Evolutionary conservation across 2,329 filamentous ascomycete genomes (phyloP), one percentile per base, ranked within the genome.

Genomic region (Torrubiella hemipterigena): DNA sequence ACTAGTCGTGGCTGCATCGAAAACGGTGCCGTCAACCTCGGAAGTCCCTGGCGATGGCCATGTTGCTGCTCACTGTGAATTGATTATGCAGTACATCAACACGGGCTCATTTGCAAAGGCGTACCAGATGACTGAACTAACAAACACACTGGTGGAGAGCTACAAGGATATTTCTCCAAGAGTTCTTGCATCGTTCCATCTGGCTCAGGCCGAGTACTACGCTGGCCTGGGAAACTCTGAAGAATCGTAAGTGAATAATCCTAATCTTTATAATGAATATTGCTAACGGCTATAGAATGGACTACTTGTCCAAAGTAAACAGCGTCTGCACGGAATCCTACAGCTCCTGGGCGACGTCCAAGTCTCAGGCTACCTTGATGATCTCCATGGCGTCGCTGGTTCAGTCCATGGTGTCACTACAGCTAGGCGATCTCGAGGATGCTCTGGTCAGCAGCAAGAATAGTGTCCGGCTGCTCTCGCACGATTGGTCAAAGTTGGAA

Each of bases 131-230:
- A 63, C 95, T 12, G 62, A 67, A 1, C 65, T 68, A 33, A 73
- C 75, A 4, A 52, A 58, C 14, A 63, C 66, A 13, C 40, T 60
- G 7, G 43, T 52, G 25, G 47, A 57, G 31, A 47, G 56, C n/a
- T 48, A 57, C n/a, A 45, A 46, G 1, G 38, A 50, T 5, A 30
- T 54, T 4, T 54, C 59, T 3, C 49, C 49, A 10, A 58, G 65
- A 13, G 51, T 60, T 6, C 40, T 63, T 14, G 63, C 62, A 8
- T 54, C 55, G 12, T 80, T 80, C 50, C 70, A 86, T 40, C 56
- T 94, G 6, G 73, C 76, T 0, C 75, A 77, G 38, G 77, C 81
- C 1, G 83, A 93, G 49, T 85, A 86, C 49, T 63, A 78, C 17
- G 59, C 87, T 13, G 69, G 71, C 2, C 68, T 77, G 10, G 80